Base-by-base conservation (phyloP, 2,329 filamentous ascomycete species). In the Aspergillus flavus region DNA sequence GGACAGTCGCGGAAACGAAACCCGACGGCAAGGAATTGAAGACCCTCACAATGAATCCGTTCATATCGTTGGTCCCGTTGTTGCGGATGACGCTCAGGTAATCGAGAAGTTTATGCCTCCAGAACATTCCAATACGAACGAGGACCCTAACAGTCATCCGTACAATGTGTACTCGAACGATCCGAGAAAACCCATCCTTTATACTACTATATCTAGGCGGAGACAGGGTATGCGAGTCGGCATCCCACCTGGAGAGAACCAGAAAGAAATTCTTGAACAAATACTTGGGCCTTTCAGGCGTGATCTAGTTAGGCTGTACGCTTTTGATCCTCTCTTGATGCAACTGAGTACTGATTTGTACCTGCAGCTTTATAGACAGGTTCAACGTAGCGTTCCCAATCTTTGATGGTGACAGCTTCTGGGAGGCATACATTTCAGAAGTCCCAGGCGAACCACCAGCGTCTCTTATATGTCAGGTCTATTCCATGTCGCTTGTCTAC, bases 301-400 rank as follows among this genome's bases (percentile, higher is more conserved):
- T 28, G 81, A 85, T 57, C 70, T 89, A 10, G 76, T 88, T 48
- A 80, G 79, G 69, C 76, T 85, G 71, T 86, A 81, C 64, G 83
- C 74, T 58, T 78, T 30, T 32, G 28, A 58, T 59, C 30, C 48
- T 39, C 36, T 43, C n/a, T 32, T 21, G 23, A 34, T 19, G 26
- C 26, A 16, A 7, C 21, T 36, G 11, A 21, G 32, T 48, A 58
- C 63, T 63, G 45, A 68, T 32, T 56, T 34, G 10, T 32, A 26
- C 45, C 16, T 48, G 32, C 70, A 86, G 84, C 36, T 87, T 87
- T 69, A 83, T 87, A 61, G 77, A 81, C 36, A 81, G 84, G 60
- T 82, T 85, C 45, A 86, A 89, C 70, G 77, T 78, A n/a, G 86
- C 85, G n/a, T 86, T 89, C 63, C 87, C 87, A 0, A 76, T 89